Percentiles rank a stretch among this genome's conserved stretches.
phyloP scores from a whole-genome alignment of 192 early-diverging fungal genomes.

The Thamnidium elegans region DNA sequence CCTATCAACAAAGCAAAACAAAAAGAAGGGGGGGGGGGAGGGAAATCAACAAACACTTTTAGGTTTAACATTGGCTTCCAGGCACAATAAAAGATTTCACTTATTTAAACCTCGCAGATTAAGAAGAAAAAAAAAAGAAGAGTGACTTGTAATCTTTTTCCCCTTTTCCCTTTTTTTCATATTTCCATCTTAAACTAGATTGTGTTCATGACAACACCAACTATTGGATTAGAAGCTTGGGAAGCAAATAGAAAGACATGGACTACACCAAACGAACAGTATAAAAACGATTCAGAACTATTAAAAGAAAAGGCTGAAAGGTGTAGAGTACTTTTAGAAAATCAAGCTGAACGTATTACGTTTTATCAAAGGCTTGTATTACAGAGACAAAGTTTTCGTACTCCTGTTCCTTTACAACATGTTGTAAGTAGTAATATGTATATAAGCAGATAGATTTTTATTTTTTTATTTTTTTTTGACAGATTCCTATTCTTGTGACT shows the following conservation, averaged over 20 bases:
- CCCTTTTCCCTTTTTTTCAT: slow-evolving; percentile 3
- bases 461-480: slow-evolving; percentile 6
- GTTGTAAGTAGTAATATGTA: slow-evolving; percentile 36
- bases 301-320: slow-evolving; percentile 30
- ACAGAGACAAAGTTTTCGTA: slow-evolving; percentile 40
- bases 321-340: too few species aligned
- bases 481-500: slow-evolving; percentile 51
- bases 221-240: slow-evolving; percentile 44
- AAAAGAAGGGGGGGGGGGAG: too few species aligned
- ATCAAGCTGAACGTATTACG: too few species aligned
- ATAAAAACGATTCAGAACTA: slow-evolving; percentile 20
- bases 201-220: background rate
- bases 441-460: background rate
- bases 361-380: slow-evolving; percentile 43
- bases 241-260: slow-evolving; percentile 44
- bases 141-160: too few species aligned
- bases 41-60: too few species aligned
- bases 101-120: too few species aligned
- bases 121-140: too few species aligned
- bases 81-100: too few species aligned
- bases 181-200: too few species aligned
- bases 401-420: slow-evolving; percentile 45
- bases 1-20: too few species aligned
- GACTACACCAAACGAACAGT: slow-evolving; percentile 34
- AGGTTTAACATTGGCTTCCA: too few species aligned